Conservation (phyloP, 768 basidiomycete genomes). For the Suillus alpinus region DNA sequence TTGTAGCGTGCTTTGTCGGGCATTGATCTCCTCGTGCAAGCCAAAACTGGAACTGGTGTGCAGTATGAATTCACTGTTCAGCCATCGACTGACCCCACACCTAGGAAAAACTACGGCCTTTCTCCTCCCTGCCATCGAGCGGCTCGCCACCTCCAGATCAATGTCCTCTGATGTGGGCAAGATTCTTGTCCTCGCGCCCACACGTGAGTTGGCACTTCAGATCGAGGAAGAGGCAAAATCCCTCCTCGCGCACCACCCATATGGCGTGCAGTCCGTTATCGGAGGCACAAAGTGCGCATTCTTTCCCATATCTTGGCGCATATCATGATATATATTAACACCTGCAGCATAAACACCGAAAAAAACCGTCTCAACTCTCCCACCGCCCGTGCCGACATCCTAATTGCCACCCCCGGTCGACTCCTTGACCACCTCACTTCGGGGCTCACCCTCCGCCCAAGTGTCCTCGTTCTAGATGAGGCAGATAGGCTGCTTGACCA, state of each 20-base stretch:
- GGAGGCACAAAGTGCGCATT: conserved; percentile 50
- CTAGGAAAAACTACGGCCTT: conserved; percentile 72
- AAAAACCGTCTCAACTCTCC: conserved; percentile 22
- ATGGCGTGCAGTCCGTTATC: conserved; percentile 47
- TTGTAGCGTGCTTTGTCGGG: conserved; percentile 39
- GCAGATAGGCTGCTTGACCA: conserved; percentile 74
- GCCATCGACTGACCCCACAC: neutral
- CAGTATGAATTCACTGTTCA: neutral
- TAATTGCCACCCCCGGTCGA: conserved; percentile 77
- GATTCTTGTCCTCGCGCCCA: conserved; percentile 68
- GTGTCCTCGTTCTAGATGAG: conserved; percentile 60
- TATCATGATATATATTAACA: conserved; percentile 12
- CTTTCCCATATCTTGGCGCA: neutral
- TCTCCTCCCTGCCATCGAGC: conserved; percentile 72
- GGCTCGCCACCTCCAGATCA: conserved; percentile 41
- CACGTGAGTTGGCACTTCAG: conserved; percentile 68
- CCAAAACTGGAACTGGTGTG: conserved; percentile 62
- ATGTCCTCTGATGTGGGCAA: conserved; percentile 22
- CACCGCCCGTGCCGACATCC: conserved; percentile 42
- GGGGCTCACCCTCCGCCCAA: neutral
- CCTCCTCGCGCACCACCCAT: conserved; percentile 39
- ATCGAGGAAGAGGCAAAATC: conserved; percentile 61
- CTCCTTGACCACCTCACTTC: conserved; percentile 60
- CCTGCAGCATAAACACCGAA: conserved; percentile 21
- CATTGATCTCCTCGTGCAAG: conserved; percentile 47